These are phyloP conservation scores for Phanerochaete sordida DNA, from an alignment of 768 basidiomycete genomes.

Conservation along the genomic window DNA sequence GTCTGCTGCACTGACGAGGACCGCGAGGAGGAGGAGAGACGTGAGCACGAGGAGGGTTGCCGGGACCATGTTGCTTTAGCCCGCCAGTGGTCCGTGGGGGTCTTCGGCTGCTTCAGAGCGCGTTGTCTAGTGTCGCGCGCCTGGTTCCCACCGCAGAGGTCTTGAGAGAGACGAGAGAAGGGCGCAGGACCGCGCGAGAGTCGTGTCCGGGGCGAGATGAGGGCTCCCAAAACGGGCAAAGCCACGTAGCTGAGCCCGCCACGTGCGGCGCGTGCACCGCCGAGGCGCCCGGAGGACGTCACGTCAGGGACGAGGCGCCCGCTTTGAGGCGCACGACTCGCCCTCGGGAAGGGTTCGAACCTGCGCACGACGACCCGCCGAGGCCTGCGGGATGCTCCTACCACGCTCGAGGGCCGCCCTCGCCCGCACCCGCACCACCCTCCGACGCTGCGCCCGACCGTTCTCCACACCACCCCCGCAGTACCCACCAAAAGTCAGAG, in stretches of 20 bases:
- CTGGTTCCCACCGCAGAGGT: background rate
- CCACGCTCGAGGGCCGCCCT: background rate
- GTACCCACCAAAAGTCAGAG: conserved; percentile 11
- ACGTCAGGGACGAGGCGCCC: background rate
- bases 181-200: background rate
- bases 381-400: background rate
- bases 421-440: background rate
- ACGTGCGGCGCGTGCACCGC: background rate
- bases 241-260: conserved; percentile 8
- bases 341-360: too few relatives aligned
- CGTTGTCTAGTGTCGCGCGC: background rate
- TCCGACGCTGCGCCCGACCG: background rate
- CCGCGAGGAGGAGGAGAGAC: conserved; percentile 28
- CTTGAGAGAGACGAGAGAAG: background rate
- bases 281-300: background rate
- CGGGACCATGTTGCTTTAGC: conserved; percentile 20
- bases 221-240: background rate
- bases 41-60: conserved; percentile 25
- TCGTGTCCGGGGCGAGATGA: background rate
- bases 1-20: conserved; percentile 54
- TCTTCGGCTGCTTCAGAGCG: background rate
- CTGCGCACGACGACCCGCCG: background rate
- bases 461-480: background rate
- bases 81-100: background rate
- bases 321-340: background rate